phyloP scores from a whole-genome alignment of 257 asterid genomes.

The Gardenia jasminoides region DNA sequence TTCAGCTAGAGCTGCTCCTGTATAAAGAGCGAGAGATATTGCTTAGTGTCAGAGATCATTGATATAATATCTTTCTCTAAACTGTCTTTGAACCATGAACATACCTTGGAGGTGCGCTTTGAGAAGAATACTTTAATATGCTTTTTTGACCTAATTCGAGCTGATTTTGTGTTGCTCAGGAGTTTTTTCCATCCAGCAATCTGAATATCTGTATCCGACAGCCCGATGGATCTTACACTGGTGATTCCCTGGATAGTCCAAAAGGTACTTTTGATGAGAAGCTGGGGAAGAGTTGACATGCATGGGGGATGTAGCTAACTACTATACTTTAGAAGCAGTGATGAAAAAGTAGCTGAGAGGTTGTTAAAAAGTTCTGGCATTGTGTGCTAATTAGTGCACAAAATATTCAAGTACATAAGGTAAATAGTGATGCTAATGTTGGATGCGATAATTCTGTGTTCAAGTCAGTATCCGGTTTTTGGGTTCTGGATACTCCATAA shows the following conservation, averaged over 20 bases:
- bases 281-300: conserved; percentile 27
- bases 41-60: neutral
- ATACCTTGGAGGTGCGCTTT: neutral
- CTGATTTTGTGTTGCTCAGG: conserved; percentile 40
- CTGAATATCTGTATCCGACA: conserved; percentile 76
- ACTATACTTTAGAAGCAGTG: conserved; percentile 7
- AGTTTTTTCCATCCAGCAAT: conserved; percentile 57
- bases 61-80: neutral
- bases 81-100: neutral
- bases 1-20: no score
- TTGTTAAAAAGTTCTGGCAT: conserved; percentile 14
- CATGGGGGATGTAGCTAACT: conserved; percentile 11
- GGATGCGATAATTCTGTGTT: conserved; percentile 32
- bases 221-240: conserved; percentile 77
- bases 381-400: conserved; percentile 36
- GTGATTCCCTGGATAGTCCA: conserved; percentile 87
- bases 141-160: conserved; percentile 7
- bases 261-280: conserved; percentile 47
- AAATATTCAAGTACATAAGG: conserved; percentile 31
- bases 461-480: conserved; percentile 41
- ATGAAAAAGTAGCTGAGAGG: conserved; percentile 11
- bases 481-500: conserved; percentile 37
- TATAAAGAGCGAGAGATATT: no score
- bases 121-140: neutral
- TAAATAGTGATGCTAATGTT: conserved; percentile 26